phyloP scores from a whole-genome alignment of 306 rosid genomes.

The Rosa multiflora region DNA sequence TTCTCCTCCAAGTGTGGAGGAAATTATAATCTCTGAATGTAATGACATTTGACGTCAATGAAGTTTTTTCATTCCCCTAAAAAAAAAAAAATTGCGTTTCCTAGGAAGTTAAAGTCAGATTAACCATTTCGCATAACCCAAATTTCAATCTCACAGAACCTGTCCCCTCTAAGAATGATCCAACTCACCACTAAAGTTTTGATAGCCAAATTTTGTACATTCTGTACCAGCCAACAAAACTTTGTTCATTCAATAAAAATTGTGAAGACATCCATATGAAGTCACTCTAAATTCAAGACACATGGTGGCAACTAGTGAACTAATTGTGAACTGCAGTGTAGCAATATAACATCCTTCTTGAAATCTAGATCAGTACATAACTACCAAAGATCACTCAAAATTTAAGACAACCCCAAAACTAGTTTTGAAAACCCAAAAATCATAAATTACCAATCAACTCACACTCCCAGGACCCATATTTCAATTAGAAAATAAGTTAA shows the following conservation, averaged over 20 bases:
- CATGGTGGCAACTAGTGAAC: slow-evolving; percentile 21
- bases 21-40: no score
- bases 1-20: no score
- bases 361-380: background rate
- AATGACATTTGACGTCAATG: no score
- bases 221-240: background rate
- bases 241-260: background rate
- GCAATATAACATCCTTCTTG: slow-evolving; percentile 24
- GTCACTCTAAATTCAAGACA: slow-evolving; percentile 18
- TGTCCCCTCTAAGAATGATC: slow-evolving; percentile 7
- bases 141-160: slow-evolving; percentile 10
- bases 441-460: background rate
- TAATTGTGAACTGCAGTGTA: slow-evolving; percentile 20
- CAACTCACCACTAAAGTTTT: background rate
- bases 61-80: no score
- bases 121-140: background rate
- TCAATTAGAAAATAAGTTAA: slow-evolving; percentile 9
- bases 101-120: slow-evolving; percentile 35
- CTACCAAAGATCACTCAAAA: background rate
- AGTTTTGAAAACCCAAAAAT: background rate
- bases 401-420: background rate
- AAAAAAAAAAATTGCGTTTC: no score
- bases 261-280: slow-evolving; percentile 15
- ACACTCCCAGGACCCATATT: slow-evolving; percentile 33
- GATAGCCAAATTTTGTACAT: slow-evolving; percentile 13